Evolutionary conservation across 2,329 filamentous ascomycete species (phyloP).

Genomic region (Tolypocladium sp.): DNA sequence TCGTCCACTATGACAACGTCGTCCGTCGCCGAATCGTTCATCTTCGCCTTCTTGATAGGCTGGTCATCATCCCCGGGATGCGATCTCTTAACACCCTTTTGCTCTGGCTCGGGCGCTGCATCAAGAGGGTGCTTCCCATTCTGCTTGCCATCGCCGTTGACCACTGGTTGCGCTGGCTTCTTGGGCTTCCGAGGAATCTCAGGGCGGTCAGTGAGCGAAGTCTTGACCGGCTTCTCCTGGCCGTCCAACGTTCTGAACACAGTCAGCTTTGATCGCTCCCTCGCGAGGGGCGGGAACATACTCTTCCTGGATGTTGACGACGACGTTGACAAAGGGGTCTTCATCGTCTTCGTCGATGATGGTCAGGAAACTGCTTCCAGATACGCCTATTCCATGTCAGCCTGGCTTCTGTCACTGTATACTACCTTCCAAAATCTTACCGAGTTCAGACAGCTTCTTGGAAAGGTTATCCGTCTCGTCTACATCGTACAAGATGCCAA

Average conservation of each 20-base stretch:
- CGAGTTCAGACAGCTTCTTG: conserved; percentile 72
- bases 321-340: conserved; percentile 67
- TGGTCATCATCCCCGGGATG: conserved; percentile 32
- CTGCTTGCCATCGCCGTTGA: conserved; percentile 27
- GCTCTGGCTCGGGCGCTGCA: conserved; percentile 18
- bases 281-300: conserved; percentile 25
- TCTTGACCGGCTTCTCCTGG: conserved; percentile 46
- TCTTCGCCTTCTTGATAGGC: conserved; percentile 41
- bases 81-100: conserved; percentile 36
- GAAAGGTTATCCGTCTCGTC: conserved; percentile 80
- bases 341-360: conserved; percentile 76
- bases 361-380: conserved; percentile 66
- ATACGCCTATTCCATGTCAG: conserved; percentile 43
- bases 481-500: conserved; percentile 75
- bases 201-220: conserved; percentile 31
- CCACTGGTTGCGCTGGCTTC: conserved; percentile 24
- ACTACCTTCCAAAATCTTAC: conserved; percentile 25
- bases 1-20: conserved; percentile 43
- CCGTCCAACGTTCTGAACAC: conserved; percentile 28
- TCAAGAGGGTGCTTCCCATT: conserved; percentile 31
- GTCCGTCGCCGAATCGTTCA: conserved; percentile 19
- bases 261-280: conserved; percentile 14
- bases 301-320: conserved; percentile 59
- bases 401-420: not conserved
- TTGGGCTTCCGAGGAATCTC: conserved; percentile 47